These are phyloP conservation scores for Anaeromyces robustus DNA, from an alignment of 192 early-diverging fungal genomes.

Conservation along the genomic window DNA sequence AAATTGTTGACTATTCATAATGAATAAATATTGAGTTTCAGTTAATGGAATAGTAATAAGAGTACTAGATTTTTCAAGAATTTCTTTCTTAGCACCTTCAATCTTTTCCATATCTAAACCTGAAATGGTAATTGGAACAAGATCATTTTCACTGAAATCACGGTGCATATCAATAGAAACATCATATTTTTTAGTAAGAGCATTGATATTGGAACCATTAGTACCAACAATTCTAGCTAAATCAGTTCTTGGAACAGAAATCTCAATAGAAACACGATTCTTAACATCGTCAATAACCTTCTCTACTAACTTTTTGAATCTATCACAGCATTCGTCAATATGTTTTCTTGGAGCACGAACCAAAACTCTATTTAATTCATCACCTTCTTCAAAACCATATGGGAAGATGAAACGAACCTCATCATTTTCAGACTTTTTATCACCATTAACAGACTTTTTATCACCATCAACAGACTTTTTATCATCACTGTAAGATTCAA, in stretches of 20 bases:
- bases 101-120: background rate
- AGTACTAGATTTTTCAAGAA: background rate
- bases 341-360: background rate
- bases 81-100: background rate
- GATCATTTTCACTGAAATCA: background rate
- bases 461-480: background rate
- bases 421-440: too few species aligned
- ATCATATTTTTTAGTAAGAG: background rate
- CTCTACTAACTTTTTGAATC: background rate
- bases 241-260: background rate
- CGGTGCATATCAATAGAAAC: background rate
- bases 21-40: background rate
- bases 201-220: background rate
- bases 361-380: background rate
- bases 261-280: background rate
- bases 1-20: background rate
- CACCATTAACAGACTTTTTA: too few species aligned
- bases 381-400: background rate
- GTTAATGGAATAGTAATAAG: background rate
- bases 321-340: background rate
- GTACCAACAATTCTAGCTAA: background rate
- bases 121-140: background rate
- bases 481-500: too few species aligned
- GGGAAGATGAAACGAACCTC: background rate
- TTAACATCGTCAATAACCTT: background rate